These are phyloP conservation scores for Cladosporium phlei DNA, from an alignment of 2,329 filamentous ascomycete species.

Conservation along the genomic window DNA sequence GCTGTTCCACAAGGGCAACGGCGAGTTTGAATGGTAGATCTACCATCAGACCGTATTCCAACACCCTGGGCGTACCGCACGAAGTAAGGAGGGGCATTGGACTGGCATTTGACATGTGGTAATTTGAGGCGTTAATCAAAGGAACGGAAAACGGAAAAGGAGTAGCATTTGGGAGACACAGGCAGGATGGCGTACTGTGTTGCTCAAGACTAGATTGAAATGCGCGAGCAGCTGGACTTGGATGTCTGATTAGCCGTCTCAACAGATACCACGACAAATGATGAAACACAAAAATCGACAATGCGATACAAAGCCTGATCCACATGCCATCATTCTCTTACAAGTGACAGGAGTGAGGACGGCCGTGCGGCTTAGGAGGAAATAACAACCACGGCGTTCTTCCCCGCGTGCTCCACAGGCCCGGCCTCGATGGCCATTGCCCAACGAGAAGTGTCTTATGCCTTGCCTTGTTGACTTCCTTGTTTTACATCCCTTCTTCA, in stretches of 20 bases:
- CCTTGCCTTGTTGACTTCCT: background rate
- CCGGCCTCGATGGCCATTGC: background rate
- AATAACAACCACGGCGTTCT: too few species aligned
- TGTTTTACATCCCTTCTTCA: background rate
- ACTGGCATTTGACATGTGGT: background rate
- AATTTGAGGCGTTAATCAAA: background rate
- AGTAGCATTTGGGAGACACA: background rate
- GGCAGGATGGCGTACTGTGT: background rate
- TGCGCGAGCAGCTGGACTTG: conserved; percentile 1
- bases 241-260: background rate
- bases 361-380: too few species aligned
- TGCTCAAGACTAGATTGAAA: conserved; percentile 2
- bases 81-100: background rate
- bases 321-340: too few species aligned
- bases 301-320: too few species aligned
- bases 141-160: background rate
- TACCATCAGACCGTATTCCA: background rate
- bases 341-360: too few species aligned
- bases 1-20: conserved; percentile 94
- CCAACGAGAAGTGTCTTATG: conserved; percentile 1
- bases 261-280: background rate
- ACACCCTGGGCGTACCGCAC: background rate
- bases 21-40: conserved; percentile 91
- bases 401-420: conserved; percentile 4
- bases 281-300: conserved; percentile 1